phyloP scores from a whole-genome alignment of 2,329 filamentous ascomycete genomes.

The Colletotrichum lindemuthianum region DNA sequence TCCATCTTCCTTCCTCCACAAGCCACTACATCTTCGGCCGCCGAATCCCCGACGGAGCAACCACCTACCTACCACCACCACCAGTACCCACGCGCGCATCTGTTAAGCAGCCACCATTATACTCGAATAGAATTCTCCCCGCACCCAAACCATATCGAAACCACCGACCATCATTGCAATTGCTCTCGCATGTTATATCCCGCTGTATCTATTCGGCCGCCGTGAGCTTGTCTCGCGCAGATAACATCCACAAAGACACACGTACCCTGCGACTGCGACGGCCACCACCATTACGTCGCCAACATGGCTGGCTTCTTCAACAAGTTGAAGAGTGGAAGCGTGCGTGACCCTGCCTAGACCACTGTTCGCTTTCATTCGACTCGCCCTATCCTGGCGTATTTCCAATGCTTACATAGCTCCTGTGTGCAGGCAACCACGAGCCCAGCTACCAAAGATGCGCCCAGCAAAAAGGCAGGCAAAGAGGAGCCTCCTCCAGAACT shows the following conservation, averaged over 20 bases:
- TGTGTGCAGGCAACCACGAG: constrained; percentile 54
- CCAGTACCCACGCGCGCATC: constrained; percentile 19
- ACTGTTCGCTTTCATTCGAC: constrained; percentile 10
- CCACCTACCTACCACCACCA: constrained; percentile 29
- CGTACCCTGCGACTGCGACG: constrained; percentile 9
- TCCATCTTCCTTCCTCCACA: constrained; percentile 24
- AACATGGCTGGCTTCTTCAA: constrained; percentile 68
- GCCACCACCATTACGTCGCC: constrained; percentile 27
- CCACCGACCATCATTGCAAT: constrained; percentile 18
- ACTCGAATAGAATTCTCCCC: constrained; percentile 22
- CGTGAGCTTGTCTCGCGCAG: constrained; percentile 49
- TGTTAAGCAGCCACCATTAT: constrained; percentile 13
- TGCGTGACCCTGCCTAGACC: constrained; percentile 50
- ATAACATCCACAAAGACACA: constrained; percentile 37
- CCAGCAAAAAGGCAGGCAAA: constrained; percentile 67
- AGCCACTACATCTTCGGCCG: constrained; percentile 29
- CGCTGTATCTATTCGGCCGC: constrained; percentile 29
- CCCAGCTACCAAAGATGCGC: constrained; percentile 56
- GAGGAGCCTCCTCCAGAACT: constrained; percentile 67
- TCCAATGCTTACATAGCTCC: constrained; percentile 40
- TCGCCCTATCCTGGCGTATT: constrained; percentile 17
- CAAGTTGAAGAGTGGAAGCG: constrained; percentile 67
- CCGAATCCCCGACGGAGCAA: constrained; percentile 31
- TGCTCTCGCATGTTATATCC: constrained; percentile 30
- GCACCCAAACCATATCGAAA: constrained; percentile 1